A percentile compares a stretch with the other conserved stretches of the same genome.
Conservation (phyloP, 306 rosid species). For the Ormosia emarginata region DNA sequence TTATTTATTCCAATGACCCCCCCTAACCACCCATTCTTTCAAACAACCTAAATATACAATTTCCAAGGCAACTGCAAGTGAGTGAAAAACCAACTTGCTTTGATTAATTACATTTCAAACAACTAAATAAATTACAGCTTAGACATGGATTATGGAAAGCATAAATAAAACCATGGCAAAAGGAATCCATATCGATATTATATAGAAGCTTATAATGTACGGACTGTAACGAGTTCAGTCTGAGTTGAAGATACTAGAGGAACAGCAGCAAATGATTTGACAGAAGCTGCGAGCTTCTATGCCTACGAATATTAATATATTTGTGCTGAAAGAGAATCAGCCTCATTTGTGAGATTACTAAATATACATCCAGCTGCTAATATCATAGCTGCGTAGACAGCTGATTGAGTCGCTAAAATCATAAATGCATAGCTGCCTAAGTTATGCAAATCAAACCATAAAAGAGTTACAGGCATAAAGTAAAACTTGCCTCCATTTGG, state of each 20-base stretch:
- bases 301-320: background rate
- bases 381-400: background rate
- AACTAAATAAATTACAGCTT: background rate
- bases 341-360: background rate
- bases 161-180: background rate
- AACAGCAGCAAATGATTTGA: background rate
- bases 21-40: background rate
- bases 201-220: background rate
- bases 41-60: background rate
- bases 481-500: slow-evolving; percentile 72
- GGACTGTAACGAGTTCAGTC: background rate
- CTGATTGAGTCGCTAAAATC: background rate
- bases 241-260: background rate
- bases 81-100: background rate
- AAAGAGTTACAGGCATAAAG: slow-evolving; percentile 11
- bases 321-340: background rate
- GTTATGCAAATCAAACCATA: background rate
- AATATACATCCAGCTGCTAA: background rate
- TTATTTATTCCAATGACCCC: too few species aligned
- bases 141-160: background rate
- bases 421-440: background rate
- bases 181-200: background rate
- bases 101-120: background rate
- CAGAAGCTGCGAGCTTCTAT: background rate
- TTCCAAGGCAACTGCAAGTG: background rate